Evolutionary conservation across 106 monocot genomes (phyloP), one percentile per base, ranked within the genome.

Genomic region (Apostasia ramifera): DNA sequence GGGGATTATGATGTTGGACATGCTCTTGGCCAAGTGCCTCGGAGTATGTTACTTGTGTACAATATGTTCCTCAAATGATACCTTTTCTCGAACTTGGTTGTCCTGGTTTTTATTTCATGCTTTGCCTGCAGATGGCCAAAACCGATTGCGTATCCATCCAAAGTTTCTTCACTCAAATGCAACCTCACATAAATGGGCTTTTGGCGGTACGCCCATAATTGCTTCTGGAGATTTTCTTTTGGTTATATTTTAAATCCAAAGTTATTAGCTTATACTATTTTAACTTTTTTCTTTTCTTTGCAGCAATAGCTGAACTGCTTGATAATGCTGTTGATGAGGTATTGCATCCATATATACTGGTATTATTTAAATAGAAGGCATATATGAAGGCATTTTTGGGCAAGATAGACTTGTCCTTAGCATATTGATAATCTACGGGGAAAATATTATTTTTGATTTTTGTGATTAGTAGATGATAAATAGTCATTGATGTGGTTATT

Each of bases 271-370:
- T 44, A 47, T 60, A 1, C 11, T 58, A 13, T 5, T 66, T 15
- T 64, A 68, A 62, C 12, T 45, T 62, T 45, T 62, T 62, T 62
- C 62, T 12, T 62, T 42, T 62, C 45, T n/a, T 62, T 42, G 76
- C 85, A 95, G 95, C 95, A 37, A 85, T 95, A 63, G 95, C 95
- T 53, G 95, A 95, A 67, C 77, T 95, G 44, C 83, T 95, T 57
- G 95, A 95, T 68, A 95, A 95, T 84, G 91, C 95, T 26, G 52
- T 95, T 78, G 95, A 95, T 79, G 95, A 91, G 95, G 95, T 95
- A 52, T 38, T 26, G 26, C 26, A 26, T 26, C 26, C 26, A 0
- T 26, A 26, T 26, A 26, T 26, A 26, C 26, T 26, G 26, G 26
- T 26, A 26, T 26, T 26, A 26, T 26, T 26, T 3, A 52, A 52